phyloP scores from a whole-genome alignment of 495 filamentous ascomycete species.

The Glarea lozoyensis region DNA sequence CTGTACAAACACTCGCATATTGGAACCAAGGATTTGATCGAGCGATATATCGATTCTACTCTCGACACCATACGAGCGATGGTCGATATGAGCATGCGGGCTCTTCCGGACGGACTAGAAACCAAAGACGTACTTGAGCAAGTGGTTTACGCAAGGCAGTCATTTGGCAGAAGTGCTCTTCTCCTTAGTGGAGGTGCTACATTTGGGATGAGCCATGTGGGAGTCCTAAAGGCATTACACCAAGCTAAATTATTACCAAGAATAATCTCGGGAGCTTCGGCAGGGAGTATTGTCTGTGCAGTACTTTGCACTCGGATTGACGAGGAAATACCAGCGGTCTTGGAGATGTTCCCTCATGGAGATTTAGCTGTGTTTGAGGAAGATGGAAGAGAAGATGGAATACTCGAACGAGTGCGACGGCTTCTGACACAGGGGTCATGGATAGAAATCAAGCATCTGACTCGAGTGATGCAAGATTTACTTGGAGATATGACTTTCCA shows the following conservation, averaged over 20 bases:
- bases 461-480: conserved; percentile 66
- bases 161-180: conserved; percentile 81
- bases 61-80: conserved; percentile 61
- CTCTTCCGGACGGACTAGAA: conserved; percentile 40
- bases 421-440: conserved; percentile 75
- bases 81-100: conserved; percentile 51
- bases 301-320: conserved; percentile 81
- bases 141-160: conserved; percentile 69
- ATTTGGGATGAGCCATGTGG: conserved; percentile 94
- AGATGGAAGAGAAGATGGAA: conserved; percentile 55
- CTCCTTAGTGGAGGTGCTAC: conserved; percentile 86
- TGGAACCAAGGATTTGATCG: conserved; percentile 81
- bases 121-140: conserved; percentile 62
- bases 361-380: conserved; percentile 80
- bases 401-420: conserved; percentile 60
- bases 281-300: conserved; percentile 86
- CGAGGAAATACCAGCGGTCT: conserved; percentile 66
- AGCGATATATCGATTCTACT: conserved; percentile 75
- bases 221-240: conserved; percentile 81
- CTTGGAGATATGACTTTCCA: conserved; percentile 89
- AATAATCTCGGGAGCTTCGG: conserved; percentile 89
- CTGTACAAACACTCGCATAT: conserved; percentile 80
- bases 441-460: conserved; percentile 74
- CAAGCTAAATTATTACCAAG: conserved; percentile 70
- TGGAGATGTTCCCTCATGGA: conserved; percentile 69